Evolutionary conservation across 306 rosid genomes (phyloP), one percentile per base, ranked within the genome.

Genomic region (Geum urbanum): DNA sequence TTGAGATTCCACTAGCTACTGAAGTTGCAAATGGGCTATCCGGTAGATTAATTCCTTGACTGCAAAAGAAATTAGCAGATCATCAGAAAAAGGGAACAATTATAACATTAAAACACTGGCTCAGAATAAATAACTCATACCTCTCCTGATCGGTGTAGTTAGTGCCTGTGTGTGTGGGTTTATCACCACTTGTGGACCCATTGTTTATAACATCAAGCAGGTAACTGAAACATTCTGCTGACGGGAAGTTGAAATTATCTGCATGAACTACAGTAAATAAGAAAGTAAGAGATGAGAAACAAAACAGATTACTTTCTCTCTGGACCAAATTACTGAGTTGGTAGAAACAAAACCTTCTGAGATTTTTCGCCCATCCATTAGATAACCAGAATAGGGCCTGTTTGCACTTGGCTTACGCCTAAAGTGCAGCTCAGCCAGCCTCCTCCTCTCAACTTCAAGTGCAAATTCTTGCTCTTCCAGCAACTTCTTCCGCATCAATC

Each of bases 21-120:
- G 79, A 69, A 61, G 84, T 40, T 55, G 87, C 66, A 77, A 90
- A 90, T 3, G 92, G 92, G 86, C 91, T 88, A 9, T 92, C 96
- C 1, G 98, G 95, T 22, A 89, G 92, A 72, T 89, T 69, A 47
- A 86, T 63, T 73, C 80, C 91, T 78, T 80, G 78, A 47, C 77
- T 80, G 83, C 87, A n/a, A 76, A 75, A 14, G 50, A 19, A 13
- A 46, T 8, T 8, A 20, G 59, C 54, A 58, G 9, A 58, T 39
- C 11, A 4, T 20, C 18, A 64, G 68, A 51, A n/a, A 68, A 24
- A 4, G 18, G 15, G 19, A 40, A 27, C 32, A 54, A 24, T 4
- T 1, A 54, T 4, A 3, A 3, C 27, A 35, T 51, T 51, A 6
- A 35, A 9, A 6, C 44, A 5, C 14, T 50, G 16, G 9, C 3